Conservation (phyloP, 1,284 basidiomycete species). For the Tilletia indica region DNA sequence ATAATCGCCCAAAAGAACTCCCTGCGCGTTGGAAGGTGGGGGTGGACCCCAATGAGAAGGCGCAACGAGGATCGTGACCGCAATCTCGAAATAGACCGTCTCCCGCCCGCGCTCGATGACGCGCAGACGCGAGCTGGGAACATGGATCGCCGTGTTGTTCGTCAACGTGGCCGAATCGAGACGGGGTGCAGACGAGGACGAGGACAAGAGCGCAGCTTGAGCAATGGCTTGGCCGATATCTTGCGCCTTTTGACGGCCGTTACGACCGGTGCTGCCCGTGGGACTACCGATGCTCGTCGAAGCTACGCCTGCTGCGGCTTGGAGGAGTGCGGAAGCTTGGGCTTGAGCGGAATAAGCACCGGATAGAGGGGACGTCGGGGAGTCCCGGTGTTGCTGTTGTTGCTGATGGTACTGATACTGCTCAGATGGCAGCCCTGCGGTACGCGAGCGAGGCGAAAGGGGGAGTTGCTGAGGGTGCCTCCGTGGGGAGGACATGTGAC, state of each 20-base stretch:
- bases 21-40: slow-evolving; percentile 56
- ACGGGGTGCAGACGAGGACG: slow-evolving; percentile 25
- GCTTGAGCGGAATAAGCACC: neutral
- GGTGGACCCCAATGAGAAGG: slow-evolving; percentile 59
- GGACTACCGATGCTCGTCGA: neutral
- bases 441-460: neutral
- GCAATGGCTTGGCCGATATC: slow-evolving; percentile 15
- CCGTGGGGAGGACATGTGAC: slow-evolving; percentile 11
- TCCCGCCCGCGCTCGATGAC: slow-evolving; percentile 84
- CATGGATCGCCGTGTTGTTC: slow-evolving; percentile 30
- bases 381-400: neutral
- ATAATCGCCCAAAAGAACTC: neutral
- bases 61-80: slow-evolving; percentile 44
- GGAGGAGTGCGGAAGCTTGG: slow-evolving; percentile 2
- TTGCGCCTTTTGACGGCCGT: neutral
- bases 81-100: slow-evolving; percentile 75
- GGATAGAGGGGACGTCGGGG: neutral
- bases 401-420: too few relatives aligned
- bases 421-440: neutral
- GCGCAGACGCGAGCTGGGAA: slow-evolving; percentile 68
- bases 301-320: slow-evolving; percentile 4
- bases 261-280: neutral
- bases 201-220: slow-evolving; percentile 21
- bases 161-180: slow-evolving; percentile 34
- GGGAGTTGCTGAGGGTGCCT: slow-evolving; percentile 7